Base-by-base conservation (phyloP, 257 asterid species). In the Jaltomata sinuosa region DNA sequence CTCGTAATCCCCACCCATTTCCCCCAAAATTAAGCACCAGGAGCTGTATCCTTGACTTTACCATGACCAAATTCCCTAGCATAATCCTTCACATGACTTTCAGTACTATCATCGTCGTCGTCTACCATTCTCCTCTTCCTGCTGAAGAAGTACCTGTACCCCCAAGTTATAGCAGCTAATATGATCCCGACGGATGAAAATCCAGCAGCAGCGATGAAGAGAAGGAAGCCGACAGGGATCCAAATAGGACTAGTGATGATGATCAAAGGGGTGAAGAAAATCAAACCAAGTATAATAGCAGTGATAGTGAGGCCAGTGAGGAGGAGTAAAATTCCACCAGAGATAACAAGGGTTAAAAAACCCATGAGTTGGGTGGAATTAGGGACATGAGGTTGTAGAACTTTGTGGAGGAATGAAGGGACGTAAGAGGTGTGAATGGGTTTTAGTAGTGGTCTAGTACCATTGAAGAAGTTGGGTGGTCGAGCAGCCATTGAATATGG, bases 31-130 rank as follows among this genome's bases (percentile, higher is more conserved):
- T 92, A 94, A 34, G 98, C 98, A 52, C 98, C 92, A 18, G 99
- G 98, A 21, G 99, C 98, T 53, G 97, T 96, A 80, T 94, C 98
- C 87, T 92, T 93, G 1, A 88, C 94, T 82, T 88, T 96, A 61
- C 88, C 85, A 14, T 90, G 92, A 87, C 97, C 97, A 12, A 18
- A 68, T 34, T 3, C 32, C 38, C 53, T 38, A 38, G 97, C 97
- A 50, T 91, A 94, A 79, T 93, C 98, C 92, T 94, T 94, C 91
- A 93, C 90, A 11, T 93, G 97, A 11, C 89, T 92, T 36, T 98
- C 98, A 45, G 95, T 93, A 68, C 91, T 94, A 68, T 93, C 93
- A 5, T 6, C n/a, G n/a, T n/a, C n/a, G n/a, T 91, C 93, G 6
- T 65, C 45, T 31, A 12, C 74, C 45, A 65, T 31, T 3, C 91